Conservation (phyloP, 2,329 filamentous ascomycete genomes). For the Onygenales sp. region DNA sequence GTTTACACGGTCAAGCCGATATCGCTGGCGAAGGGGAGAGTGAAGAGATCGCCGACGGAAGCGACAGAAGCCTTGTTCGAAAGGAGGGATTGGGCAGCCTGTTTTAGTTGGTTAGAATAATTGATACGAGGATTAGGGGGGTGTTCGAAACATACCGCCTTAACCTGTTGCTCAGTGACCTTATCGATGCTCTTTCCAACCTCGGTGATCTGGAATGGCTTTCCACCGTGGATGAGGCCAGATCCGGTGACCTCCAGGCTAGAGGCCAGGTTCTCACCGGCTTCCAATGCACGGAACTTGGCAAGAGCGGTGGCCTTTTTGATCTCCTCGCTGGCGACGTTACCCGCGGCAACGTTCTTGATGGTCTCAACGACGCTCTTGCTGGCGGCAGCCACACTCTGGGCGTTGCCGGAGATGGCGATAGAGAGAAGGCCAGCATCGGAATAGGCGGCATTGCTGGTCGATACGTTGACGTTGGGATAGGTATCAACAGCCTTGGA, state of each 20-base stretch:
- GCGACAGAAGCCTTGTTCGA: conserved; percentile 83
- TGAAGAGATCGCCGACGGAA: conserved; percentile 81
- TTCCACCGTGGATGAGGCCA: conserved; percentile 69
- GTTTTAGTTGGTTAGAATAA: conserved; percentile 19
- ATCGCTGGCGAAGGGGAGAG: conserved; percentile 87
- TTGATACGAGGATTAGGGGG: neutral
- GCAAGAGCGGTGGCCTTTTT: conserved; percentile 86
- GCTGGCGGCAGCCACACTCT: conserved; percentile 63
- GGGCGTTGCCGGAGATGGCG: conserved; percentile 65
- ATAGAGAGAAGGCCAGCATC: conserved; percentile 86
- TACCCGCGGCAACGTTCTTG: conserved; percentile 68
- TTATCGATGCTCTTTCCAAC: conserved; percentile 68
- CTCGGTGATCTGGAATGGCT: conserved; percentile 75
- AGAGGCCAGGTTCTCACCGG: conserved; percentile 65
- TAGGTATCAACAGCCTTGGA: conserved; percentile 64
- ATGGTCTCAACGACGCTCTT: conserved; percentile 70
- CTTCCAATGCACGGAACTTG: conserved; percentile 83
- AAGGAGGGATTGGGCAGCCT: conserved; percentile 83
- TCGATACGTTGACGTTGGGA: conserved; percentile 58
- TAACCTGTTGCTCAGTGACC: conserved; percentile 75
- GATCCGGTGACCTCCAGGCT: conserved; percentile 77
- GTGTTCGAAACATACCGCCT: conserved; percentile 55
- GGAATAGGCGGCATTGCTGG: conserved; percentile 77
- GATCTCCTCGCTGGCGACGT: conserved; percentile 73
- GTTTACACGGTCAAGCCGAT: conserved; percentile 89